Conservation (phyloP, 805 yeast genomes). For the Metschnikowia vanudenii region DNA sequence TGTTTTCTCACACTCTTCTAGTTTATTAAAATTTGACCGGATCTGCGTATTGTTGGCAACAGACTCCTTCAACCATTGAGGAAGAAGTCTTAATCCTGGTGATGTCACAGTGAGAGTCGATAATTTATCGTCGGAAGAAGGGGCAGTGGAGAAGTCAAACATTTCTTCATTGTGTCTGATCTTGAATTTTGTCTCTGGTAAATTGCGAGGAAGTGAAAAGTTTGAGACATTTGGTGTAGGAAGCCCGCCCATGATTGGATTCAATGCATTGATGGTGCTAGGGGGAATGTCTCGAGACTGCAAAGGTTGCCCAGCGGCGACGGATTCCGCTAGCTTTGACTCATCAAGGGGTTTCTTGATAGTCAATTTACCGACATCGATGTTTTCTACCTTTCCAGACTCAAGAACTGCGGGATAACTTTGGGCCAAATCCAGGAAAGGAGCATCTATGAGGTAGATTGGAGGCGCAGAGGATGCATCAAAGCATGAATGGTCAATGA, state of each 20-base stretch:
- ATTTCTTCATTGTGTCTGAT: slow-evolving; percentile 55
- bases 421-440: slow-evolving; percentile 38
- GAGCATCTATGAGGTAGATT: slow-evolving; percentile 42
- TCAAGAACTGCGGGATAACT: slow-evolving; percentile 21
- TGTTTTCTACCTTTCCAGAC: slow-evolving; percentile 18
- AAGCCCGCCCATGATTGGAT: background rate
- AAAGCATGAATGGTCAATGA: slow-evolving; percentile 33
- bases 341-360: slow-evolving; percentile 7
- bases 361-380: slow-evolving; percentile 10
- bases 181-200: slow-evolving; percentile 34
- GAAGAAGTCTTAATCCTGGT: slow-evolving; percentile 11
- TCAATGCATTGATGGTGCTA: background rate
- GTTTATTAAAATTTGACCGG: slow-evolving; percentile 48
- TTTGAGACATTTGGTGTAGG: slow-evolving; percentile 46
- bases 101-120: slow-evolving; percentile 7
- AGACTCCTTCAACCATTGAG: slow-evolving; percentile 17
- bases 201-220: slow-evolving; percentile 49
- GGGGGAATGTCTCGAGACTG: slow-evolving; percentile 3
- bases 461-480: slow-evolving; percentile 28
- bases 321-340: slow-evolving; percentile 2
- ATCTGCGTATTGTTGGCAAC: slow-evolving; percentile 17
- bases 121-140: slow-evolving; percentile 10
- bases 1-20: slow-evolving; percentile 69
- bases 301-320: background rate
- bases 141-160: slow-evolving; percentile 14